A percentile compares a stretch with the other conserved stretches of the same genome.
These are phyloP conservation scores for Alnus rubra DNA, from an alignment of 306 rosid genomes.

Conservation along the genomic window DNA sequence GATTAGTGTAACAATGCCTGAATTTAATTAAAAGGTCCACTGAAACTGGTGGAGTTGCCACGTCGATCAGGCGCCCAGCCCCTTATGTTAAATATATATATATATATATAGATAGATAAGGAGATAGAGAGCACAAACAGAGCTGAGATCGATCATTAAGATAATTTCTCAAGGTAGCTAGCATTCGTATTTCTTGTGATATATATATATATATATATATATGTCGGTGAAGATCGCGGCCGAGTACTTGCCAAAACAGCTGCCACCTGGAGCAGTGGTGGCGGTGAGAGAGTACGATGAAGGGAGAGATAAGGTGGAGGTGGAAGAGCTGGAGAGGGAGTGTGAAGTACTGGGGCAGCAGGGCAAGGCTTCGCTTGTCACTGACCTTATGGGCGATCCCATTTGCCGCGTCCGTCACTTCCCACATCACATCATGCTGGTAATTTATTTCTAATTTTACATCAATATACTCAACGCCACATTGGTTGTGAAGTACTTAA, in stretches of 20 bases:
- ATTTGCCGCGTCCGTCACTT: conserved; percentile 78
- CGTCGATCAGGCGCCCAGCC: conserved; percentile 22
- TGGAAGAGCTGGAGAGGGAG: conserved; percentile 74
- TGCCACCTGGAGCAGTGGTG: conserved; percentile 27
- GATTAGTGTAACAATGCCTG: not conserved
- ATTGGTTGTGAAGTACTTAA: not conserved
- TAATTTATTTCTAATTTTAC: conserved; percentile 24
- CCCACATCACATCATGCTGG: conserved; percentile 82
- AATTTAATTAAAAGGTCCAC: conserved; percentile 33
- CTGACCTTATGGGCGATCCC: conserved; percentile 92
- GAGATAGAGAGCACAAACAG: not conserved
- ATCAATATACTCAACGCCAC: not conserved
- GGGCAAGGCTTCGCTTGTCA: conserved; percentile 74
- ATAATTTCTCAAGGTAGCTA: too few relatives aligned
- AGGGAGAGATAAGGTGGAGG: conserved; percentile 57
- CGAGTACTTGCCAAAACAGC: conserved; percentile 37
- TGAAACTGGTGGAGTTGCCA: conserved; percentile 51
- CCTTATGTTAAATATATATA: conserved; percentile 21
- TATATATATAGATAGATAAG: not conserved
- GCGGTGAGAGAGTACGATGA: conserved; percentile 66
- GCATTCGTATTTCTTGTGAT: too few relatives aligned
- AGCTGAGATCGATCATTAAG: too few relatives aligned
- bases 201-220: not conserved
- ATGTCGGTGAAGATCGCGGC: conserved; percentile 69
- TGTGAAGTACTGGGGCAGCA: conserved; percentile 67